Conservation (phyloP, 2,329 filamentous ascomycete genomes). For the Pseudogymnoascus pannorum region DNA sequence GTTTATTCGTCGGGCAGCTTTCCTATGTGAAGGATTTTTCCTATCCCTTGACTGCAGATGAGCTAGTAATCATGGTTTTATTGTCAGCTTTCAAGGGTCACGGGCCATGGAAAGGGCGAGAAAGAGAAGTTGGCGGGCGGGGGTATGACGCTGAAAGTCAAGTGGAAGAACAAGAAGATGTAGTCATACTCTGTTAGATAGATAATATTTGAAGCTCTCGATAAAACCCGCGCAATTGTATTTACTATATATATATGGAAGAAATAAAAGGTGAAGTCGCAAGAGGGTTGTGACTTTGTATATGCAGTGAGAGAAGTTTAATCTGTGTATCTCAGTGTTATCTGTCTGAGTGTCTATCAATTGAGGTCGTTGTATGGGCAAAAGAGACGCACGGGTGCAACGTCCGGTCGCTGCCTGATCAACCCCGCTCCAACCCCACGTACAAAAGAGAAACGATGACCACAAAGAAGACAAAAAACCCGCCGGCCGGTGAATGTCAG, state of each 20-base stretch:
- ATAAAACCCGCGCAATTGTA: neutral
- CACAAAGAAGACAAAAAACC: neutral
- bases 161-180: neutral
- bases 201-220: neutral
- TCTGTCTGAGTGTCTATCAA: neutral
- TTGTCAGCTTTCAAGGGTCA: constrained; percentile 2
- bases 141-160: neutral
- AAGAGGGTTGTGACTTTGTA: neutral
- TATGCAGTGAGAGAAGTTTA: neutral
- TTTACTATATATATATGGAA: neutral
- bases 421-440: neutral
- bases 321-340: neutral
- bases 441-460: neutral
- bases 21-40: neutral
- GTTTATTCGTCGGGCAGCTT: neutral
- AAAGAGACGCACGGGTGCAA: neutral
- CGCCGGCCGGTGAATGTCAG: neutral
- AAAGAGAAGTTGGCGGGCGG: neutral
- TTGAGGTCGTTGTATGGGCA: neutral
- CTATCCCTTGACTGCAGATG: neutral
- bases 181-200: neutral
- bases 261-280: neutral
- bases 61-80: constrained; percentile 1
- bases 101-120: neutral
- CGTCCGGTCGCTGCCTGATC: constrained; percentile 1